These are phyloP conservation scores for Citrus cavaleriei DNA, from an alignment of 345 rosid species.

Conservation along the genomic window DNA sequence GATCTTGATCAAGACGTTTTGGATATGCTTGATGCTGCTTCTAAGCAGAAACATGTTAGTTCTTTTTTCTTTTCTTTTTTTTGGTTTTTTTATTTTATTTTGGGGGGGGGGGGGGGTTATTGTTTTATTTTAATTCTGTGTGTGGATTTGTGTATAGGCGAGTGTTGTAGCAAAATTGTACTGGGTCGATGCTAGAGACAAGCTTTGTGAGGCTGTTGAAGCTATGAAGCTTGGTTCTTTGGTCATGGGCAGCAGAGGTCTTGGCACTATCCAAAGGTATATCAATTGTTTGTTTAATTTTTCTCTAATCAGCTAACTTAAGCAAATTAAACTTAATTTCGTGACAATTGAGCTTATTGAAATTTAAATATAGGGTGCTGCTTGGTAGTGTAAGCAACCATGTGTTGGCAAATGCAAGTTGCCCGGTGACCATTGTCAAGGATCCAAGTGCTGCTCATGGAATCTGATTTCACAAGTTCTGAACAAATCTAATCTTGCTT, in stretches of 20 bases:
- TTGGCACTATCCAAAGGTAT: slow-evolving; percentile 75
- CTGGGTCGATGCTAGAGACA: slow-evolving; percentile 91
- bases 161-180: slow-evolving; percentile 66
- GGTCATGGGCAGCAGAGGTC: slow-evolving; percentile 91
- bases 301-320: not conserved
- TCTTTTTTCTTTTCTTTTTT: not conserved
- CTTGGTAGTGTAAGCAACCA: slow-evolving; percentile 57
- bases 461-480: not conserved
- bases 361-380: slow-evolving; percentile 37
- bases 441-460: slow-evolving; percentile 2
- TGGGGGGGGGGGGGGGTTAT: not conserved
- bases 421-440: slow-evolving; percentile 62
- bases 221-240: slow-evolving; percentile 67
- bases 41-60: slow-evolving; percentile 52
- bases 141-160: slow-evolving; percentile 29
- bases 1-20: slow-evolving; percentile 59
- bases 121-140: not conserved
- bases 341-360: too few species aligned
- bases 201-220: slow-evolving; percentile 59
- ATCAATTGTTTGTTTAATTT: not conserved
- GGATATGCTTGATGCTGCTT: slow-evolving; percentile 57
- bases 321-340: not conserved
- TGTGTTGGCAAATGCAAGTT: slow-evolving; percentile 45
- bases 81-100: too few species aligned
- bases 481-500: not conserved